Base-by-base conservation (phyloP, 257 asterid genomes). In the Nicotiana paniculata region DNA sequence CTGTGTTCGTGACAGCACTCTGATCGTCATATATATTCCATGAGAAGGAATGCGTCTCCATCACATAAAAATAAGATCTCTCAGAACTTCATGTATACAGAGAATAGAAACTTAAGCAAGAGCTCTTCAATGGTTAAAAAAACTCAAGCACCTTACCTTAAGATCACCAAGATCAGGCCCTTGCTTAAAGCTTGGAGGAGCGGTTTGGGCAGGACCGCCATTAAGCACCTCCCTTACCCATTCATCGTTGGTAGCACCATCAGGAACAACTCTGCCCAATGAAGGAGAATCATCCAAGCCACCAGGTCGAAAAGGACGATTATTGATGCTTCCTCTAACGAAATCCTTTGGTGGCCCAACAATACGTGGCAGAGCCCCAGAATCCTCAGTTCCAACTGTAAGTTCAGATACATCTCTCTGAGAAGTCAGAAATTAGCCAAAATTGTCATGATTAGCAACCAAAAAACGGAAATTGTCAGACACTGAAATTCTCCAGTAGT, bases 261-360 rank as follows among this genome's bases (percentile, higher is more conserved):
- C 93, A 39, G 99, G 98, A 83, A 92, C 75, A 51, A 82, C 83
- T 87, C 94, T 94, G 35, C 91, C 94, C 82, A 91, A 9, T 13
- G 83, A 79, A 84, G 88, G 90, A 64, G 91, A 83, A 82, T 85
- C 88, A 77, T 88, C 97, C 82, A 94, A 88, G 80, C 99, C 99
- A 58, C 99, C 98, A 9, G 98, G 97, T 81, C 91, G 93, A 83
- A 96, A 96, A 85, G 99, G 99, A 81, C 97, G 97, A 67, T 83
- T 96, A 81, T 85, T 90, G 81, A 96, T 88, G 85, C 98, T 94
- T 89, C 99, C 99, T 86, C 93, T 93, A 13, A 96, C 93, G 85
- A 87, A 94, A 89, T 96, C 99, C 88, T 94, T 96, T 37, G 95
- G 92, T 81, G 95, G 97, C 77, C 97, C 98, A 86, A 86, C 88